phyloP scores from a whole-genome alignment of 129 eudicot species.

The Pittosporum tobira region DNA sequence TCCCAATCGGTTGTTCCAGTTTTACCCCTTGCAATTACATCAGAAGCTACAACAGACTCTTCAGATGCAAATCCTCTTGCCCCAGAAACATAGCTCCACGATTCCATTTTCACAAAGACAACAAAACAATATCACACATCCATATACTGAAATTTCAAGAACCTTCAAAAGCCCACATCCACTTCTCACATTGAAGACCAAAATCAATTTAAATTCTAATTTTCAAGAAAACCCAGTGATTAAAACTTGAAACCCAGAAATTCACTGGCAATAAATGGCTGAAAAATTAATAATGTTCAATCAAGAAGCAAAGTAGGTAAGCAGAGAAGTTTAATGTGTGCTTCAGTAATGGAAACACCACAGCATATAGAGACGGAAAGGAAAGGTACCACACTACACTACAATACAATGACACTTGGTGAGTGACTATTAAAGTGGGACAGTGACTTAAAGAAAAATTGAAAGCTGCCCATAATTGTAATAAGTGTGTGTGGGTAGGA shows the following conservation, averaged over 20 bases:
- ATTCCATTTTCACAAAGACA: slow-evolving; percentile 37
- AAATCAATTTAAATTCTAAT: neutral
- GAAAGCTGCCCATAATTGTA: slow-evolving; percentile 10
- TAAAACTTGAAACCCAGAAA: slow-evolving; percentile 15
- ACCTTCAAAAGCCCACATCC: neutral
- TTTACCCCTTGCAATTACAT: slow-evolving; percentile 19
- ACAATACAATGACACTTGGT: too few species aligned
- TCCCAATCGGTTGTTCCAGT: slow-evolving; percentile 29
- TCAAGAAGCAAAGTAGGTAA: slow-evolving; percentile 21
- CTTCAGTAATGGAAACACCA: slow-evolving; percentile 35
- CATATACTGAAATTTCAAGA: neutral
- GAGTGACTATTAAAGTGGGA: slow-evolving; percentile 20
- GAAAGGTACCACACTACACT: slow-evolving; percentile 9
- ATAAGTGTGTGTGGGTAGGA: slow-evolving; percentile 3
- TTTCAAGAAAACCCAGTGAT: slow-evolving; percentile 10
- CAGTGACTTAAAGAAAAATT: slow-evolving; percentile 19
- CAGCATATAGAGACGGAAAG: slow-evolving; percentile 17
- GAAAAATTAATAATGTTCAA: neutral
- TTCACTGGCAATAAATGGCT: neutral
- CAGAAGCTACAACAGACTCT: slow-evolving; percentile 14
- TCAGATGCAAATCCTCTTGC: slow-evolving; percentile 28
- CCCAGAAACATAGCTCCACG: slow-evolving; percentile 41
- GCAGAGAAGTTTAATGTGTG: slow-evolving; percentile 14
- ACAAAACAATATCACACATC: neutral
- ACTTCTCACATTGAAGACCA: neutral